phyloP scores from a whole-genome alignment of 1,284 basidiomycete species.

The Volvariella volvacea region DNA sequence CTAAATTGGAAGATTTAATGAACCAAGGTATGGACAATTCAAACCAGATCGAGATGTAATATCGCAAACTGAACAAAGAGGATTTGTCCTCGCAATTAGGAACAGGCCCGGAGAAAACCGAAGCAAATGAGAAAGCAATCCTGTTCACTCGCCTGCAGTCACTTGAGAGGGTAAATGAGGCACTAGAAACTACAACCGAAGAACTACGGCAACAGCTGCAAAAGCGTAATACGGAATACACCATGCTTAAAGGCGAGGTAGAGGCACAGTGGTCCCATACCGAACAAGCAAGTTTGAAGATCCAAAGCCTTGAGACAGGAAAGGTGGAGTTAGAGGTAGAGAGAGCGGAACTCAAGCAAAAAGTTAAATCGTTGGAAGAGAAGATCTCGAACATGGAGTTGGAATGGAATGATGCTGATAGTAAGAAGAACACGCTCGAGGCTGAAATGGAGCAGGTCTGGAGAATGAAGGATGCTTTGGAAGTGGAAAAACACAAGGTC shows the following conservation, averaged over 20 bases:
- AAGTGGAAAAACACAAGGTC: constrained; percentile 52
- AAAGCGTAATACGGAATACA: constrained; percentile 41
- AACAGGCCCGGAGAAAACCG: constrained; percentile 31
- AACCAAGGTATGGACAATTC: constrained; percentile 47
- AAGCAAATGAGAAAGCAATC: constrained; percentile 44
- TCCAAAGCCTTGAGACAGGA: constrained; percentile 28
- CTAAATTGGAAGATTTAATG: constrained; percentile 28
- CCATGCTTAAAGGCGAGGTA: constrained; percentile 45
- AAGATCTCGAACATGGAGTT: constrained; percentile 42
- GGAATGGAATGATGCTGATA: constrained; percentile 51
- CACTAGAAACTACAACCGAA: constrained; percentile 32
- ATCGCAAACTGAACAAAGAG: constrained; percentile 30
- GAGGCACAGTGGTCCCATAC: constrained; percentile 60
- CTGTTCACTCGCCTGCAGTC: constrained; percentile 30
- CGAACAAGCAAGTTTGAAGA: constrained; percentile 38
- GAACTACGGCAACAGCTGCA: constrained; percentile 27
- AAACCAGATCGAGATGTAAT: constrained; percentile 54
- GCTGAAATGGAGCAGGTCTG: constrained; percentile 43
- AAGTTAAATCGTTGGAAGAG: constrained; percentile 34
- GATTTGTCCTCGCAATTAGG: constrained; percentile 13
- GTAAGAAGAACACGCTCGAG: constrained; percentile 46
- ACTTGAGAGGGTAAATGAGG: constrained; percentile 32
- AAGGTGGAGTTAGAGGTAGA: constrained; percentile 33
- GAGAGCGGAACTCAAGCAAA: constrained; percentile 30
- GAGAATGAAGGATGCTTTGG: constrained; percentile 40